These are phyloP conservation scores for Arachis hypogaea DNA, from an alignment of 306 rosid species.

Conservation along the genomic window DNA sequence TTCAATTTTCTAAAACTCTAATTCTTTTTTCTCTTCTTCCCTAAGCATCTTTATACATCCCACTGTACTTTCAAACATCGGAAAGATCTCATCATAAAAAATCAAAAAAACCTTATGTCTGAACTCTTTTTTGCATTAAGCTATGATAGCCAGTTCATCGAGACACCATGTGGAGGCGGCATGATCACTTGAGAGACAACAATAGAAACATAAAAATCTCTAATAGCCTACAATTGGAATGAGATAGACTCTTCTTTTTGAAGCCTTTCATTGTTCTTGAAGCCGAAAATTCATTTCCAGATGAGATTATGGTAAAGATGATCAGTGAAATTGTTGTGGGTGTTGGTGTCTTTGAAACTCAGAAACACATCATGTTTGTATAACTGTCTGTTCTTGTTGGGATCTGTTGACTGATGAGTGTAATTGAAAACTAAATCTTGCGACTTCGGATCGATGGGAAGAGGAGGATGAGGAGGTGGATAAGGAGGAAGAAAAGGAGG, in stretches of 20 bases:
- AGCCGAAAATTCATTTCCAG: not conserved
- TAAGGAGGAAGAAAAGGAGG: too few relatives aligned
- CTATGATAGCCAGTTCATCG: not conserved
- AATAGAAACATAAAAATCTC: not conserved
- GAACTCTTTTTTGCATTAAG: not conserved
- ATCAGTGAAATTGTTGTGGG: too few relatives aligned
- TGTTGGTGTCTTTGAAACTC: too few relatives aligned
- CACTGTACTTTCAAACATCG: not conserved
- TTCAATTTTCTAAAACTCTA: too few relatives aligned
- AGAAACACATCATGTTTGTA: too few relatives aligned
- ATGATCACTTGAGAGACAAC: not conserved
- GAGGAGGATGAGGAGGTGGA: too few relatives aligned
- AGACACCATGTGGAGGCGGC: constrained; percentile 7
- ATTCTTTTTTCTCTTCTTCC: too few relatives aligned
- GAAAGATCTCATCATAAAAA: constrained; percentile 10
- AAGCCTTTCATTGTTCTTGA: constrained; percentile 5
- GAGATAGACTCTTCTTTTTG: not conserved
- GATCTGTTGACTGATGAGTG: too few relatives aligned
- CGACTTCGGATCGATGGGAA: too few relatives aligned
- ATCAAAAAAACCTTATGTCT: not conserved
- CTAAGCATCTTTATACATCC: not conserved
- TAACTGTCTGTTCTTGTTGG: too few relatives aligned
- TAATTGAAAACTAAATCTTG: too few relatives aligned
- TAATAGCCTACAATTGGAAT: not conserved
- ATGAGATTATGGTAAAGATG: not conserved